Evolutionary conservation across 2,329 filamentous ascomycete species (phyloP), one percentile per base, ranked within the genome.

Genomic region (Mycocentrospora acerina): DNA sequence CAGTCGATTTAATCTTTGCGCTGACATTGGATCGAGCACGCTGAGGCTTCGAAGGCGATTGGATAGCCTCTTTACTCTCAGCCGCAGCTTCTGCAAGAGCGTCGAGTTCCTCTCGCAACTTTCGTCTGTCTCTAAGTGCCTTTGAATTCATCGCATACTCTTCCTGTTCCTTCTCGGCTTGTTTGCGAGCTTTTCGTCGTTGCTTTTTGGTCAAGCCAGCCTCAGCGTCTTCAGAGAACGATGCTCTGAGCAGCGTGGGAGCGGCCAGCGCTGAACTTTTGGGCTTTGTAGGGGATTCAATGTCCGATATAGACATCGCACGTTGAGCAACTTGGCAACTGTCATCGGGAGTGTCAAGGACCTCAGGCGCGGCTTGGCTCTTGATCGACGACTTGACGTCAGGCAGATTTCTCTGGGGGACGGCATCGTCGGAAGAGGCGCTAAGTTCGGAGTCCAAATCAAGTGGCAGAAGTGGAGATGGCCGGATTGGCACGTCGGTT

Each of bases 381-480:
- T 22, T 22, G 19, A 22, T 9, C 19, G 19, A 9, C 5, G 19
- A 22, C 9, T 22, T 22, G 19, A 22, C 19, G 9, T 22, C 19
- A 22, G 9, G 19, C 9, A 9, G 5, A 6, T 5, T 5, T 22
- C 9, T 22, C 19, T 22, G 53, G 27, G 51, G 22, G 7, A 64
- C 53, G 24, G 66, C 68, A n/a, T 72, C 71, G 41, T 74, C 71
- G 8, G 70, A 22, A 9, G 19, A 72, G 19, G 64, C 66, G 38
- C 72, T 73, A 1, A 55, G 65, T 39, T 58, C 61, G 10, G 53
- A 57, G 7, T 60, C 46, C 3, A 51, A 40, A 12, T 59, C 53
- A 14, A 54, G 41, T 19, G 59, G 51, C 30, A 48, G 51, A 26
- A 57, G 15, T n/a, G 51, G 46, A 9, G 52, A 45, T 12, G 45